Conservation (phyloP, 129 eudicot genomes). For the Saussurea involucrata region DNA sequence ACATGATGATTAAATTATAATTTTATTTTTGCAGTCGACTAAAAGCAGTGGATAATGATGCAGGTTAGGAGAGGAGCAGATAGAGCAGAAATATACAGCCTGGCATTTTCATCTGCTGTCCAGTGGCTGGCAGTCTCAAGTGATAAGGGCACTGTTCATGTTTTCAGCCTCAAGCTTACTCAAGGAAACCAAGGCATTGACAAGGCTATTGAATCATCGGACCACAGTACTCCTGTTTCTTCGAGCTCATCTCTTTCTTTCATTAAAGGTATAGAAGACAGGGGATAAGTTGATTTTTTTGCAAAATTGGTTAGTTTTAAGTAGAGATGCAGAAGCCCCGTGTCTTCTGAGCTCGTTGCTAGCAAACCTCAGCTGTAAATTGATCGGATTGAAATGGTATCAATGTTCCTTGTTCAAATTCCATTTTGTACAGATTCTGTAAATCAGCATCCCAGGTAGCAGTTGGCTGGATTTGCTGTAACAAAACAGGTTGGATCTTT, state of each 20-base stretch:
- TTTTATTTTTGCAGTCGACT: neutral
- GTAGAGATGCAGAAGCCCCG: neutral
- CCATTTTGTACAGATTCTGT: too few species aligned
- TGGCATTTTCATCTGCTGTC: conserved; percentile 76
- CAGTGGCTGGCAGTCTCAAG: conserved; percentile 96
- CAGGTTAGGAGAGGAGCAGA: conserved; percentile 98
- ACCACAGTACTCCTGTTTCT: conserved; percentile 34
- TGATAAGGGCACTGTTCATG: conserved; percentile 97
- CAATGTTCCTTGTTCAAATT: too few species aligned
- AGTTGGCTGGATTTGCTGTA: too few species aligned
- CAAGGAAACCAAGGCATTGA: conserved; percentile 36
- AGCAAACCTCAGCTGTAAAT: too few species aligned
- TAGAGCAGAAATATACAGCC: conserved; percentile 87
- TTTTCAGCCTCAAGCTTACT: conserved; percentile 67
- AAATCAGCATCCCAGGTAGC: too few species aligned
- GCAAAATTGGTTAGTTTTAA: neutral
- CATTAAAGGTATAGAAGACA: conserved; percentile 62
- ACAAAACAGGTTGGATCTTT: too few species aligned
- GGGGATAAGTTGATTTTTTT: neutral
- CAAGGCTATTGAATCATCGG: conserved; percentile 32
- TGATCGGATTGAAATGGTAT: too few species aligned
- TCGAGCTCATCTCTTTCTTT: conserved; percentile 79
- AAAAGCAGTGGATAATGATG: conserved; percentile 14
- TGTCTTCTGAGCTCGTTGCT: neutral
- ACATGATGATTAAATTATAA: neutral